Evolutionary conservation across 345 rosid species (phyloP), one percentile per base, ranked within the genome.

Genomic region (Sisymbrium altissimum): DNA sequence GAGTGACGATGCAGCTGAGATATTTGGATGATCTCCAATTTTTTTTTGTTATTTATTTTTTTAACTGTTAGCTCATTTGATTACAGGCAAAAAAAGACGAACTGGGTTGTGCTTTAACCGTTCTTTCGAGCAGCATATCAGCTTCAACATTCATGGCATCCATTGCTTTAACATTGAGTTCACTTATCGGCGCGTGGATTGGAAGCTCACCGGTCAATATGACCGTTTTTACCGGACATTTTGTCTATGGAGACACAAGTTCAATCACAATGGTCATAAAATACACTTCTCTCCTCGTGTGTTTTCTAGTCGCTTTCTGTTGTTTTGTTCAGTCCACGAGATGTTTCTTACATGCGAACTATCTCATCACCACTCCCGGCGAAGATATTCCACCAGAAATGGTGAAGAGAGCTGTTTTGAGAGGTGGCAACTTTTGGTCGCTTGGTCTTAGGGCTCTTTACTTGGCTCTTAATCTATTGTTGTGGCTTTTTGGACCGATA

Each of bases 401-500:
- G 49, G 84, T 80, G 17, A 84, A 82, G 78, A 29, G 9, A 9
- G 77, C 85, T 0, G 77, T 90, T 7, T 63, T 87, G 14, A 82
- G 85, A 64, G 98, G 95, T 2, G 85, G 98, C 29, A 89, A 90
- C 73, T 90, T 82, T 56, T 90, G 89, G 95, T 85, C 84, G 7
- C 44, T 88, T 0, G 96, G 98, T 5, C 87, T 90, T 25, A 83
- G 95, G 80, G 83, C 87, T 19, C 72, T 88, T 23, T 93, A 88
- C 66, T 86, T 90, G 72, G 96, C 96, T 38, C 82, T 87, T 13
- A 30, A 72, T 79, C 50, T 93, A 53, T 66, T 90, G 45, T 74
- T 86, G 9, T 87, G 98, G 97, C 89, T 93, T 59, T 90, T 90
- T 29, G 97, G 98, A 44, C 97, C 97, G 0, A 80, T 88, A 11